A percentile compares a stretch with the other conserved stretches of the same genome.
These are phyloP conservation scores for Penicilliopsis zonata DNA, from an alignment of 495 filamentous ascomycete species.

Conservation along the genomic window DNA sequence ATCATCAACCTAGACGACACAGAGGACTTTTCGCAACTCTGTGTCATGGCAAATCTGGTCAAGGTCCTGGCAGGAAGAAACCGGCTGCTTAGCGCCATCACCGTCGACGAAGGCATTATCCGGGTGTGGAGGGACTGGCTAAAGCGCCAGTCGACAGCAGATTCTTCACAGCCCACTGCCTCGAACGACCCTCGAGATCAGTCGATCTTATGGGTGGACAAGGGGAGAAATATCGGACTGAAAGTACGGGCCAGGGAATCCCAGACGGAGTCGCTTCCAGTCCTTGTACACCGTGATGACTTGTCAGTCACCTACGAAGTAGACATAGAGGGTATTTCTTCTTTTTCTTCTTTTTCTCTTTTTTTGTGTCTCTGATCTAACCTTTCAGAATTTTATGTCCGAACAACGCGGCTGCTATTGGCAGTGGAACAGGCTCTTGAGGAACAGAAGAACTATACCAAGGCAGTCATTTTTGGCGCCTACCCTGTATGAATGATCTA, in stretches of 20 bases:
- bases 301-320: slow-evolving; percentile 46
- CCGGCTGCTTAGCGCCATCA: slow-evolving; percentile 45
- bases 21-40: slow-evolving; percentile 63
- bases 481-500: not conserved
- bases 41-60: slow-evolving; percentile 54
- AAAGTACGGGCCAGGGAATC: slow-evolving; percentile 40
- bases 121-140: slow-evolving; percentile 63
- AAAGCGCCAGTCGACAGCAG: no score
- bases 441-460: slow-evolving; percentile 41
- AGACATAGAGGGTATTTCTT: slow-evolving; percentile 43
- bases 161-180: no score
- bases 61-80: slow-evolving; percentile 45
- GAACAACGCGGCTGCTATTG: slow-evolving; percentile 44
- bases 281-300: slow-evolving; percentile 42
- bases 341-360: slow-evolving; percentile 1
- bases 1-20: slow-evolving; percentile 52
- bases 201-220: slow-evolving; percentile 47
- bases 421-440: slow-evolving; percentile 43
- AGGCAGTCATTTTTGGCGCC: slow-evolving; percentile 34
- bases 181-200: slow-evolving; percentile 2
- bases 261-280: slow-evolving; percentile 15
- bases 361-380: slow-evolving; percentile 5
- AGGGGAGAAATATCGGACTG: slow-evolving; percentile 41
- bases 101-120: slow-evolving; percentile 49
- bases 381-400: slow-evolving; percentile 44